Evolutionary conservation across 108 stramenopile species (phyloP), one percentile per base, ranked within the genome.

Genomic region (Discostella stelligeroides): DNA sequence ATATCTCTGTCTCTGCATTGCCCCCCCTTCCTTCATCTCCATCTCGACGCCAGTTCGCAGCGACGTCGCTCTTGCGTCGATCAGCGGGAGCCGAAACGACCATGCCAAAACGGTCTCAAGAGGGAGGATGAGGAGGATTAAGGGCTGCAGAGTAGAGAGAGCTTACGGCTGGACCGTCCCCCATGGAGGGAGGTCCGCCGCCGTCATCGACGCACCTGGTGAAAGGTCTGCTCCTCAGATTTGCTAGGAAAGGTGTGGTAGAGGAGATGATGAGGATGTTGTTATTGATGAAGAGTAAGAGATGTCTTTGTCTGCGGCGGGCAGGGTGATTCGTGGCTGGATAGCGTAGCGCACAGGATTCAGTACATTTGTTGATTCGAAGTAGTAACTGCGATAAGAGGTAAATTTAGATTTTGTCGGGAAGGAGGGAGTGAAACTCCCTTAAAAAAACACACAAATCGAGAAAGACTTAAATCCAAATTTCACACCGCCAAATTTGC

Each of bases 161-260:
- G 34, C 34, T 34, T 34, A 34, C 34, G 34, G 6, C 34, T 34
- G 6, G 34, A 34, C 34, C 34, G 34, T 34, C 34, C 34, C 34
- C 34, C 34, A 34, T 34, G 34, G 34, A 34, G 34, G n/a, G 34
- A 34, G 34, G 34, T 34, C 8, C 10, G 68, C 74, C 74, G 74
- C 75, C 75, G 75, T 76, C 75, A 68, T 68, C 75, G 75, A 76
- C 75, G 75, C 75, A 76, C 75, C 75, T 76, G 55, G 30, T 45
- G 49, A 58, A 68, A 68, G 71, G 71, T 72, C 71, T 72, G 71
- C 71, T 37, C 71, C 40, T 10, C 4, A 18, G 39, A 66, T n/a
- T n/a, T n/a, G n/a, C n/a, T n/a, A n/a, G n/a, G n/a, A n/a, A n/a
- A n/a, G n/a, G n/a, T n/a, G n/a, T n/a, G n/a, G n/a, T n/a, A n/a